These are phyloP conservation scores for Vitis hybrid DNA, from an alignment of 177 flowering plant species.

Conservation along the genomic window DNA sequence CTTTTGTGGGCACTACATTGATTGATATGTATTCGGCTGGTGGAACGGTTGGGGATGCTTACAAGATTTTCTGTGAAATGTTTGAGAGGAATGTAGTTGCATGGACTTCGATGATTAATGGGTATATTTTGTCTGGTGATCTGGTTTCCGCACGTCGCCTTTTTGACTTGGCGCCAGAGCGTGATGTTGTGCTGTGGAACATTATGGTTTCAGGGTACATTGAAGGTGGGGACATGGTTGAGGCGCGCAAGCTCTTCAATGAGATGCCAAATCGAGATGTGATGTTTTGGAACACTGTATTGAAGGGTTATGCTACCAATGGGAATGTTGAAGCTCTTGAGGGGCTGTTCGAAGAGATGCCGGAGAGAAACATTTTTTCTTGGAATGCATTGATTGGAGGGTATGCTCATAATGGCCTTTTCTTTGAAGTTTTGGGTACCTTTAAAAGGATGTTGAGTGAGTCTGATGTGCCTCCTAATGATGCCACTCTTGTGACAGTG, in stretches of 20 bases:
- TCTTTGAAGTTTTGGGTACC: slow-evolving; percentile 42
- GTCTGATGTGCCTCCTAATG: slow-evolving; percentile 54
- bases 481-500: slow-evolving; percentile 61
- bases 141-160: slow-evolving; percentile 50
- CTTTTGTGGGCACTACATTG: slow-evolving; percentile 57
- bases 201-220: slow-evolving; percentile 69
- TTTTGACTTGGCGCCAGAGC: slow-evolving; percentile 61
- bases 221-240: slow-evolving; percentile 46
- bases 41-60: slow-evolving; percentile 41
- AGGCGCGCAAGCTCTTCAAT: slow-evolving; percentile 59
- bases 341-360: slow-evolving; percentile 61
- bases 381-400: slow-evolving; percentile 82
- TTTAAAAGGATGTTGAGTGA: slow-evolving; percentile 62
- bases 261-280: slow-evolving; percentile 58
- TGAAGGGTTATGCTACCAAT: slow-evolving; percentile 58
- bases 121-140: slow-evolving; percentile 40
- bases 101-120: slow-evolving; percentile 69
- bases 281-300: slow-evolving; percentile 74
- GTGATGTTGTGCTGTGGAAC: slow-evolving; percentile 71
- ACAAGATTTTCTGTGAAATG: slow-evolving; percentile 61
- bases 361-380: slow-evolving; percentile 57
- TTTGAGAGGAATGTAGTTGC: slow-evolving; percentile 59
- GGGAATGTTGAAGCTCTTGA: slow-evolving; percentile 46
- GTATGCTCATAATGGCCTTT: slow-evolving; percentile 44
- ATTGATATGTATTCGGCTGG: slow-evolving; percentile 61